These are phyloP conservation scores for Zymoseptoria pseudotritici DNA, from an alignment of 2,329 filamentous ascomycete genomes.

Conservation along the genomic window DNA sequence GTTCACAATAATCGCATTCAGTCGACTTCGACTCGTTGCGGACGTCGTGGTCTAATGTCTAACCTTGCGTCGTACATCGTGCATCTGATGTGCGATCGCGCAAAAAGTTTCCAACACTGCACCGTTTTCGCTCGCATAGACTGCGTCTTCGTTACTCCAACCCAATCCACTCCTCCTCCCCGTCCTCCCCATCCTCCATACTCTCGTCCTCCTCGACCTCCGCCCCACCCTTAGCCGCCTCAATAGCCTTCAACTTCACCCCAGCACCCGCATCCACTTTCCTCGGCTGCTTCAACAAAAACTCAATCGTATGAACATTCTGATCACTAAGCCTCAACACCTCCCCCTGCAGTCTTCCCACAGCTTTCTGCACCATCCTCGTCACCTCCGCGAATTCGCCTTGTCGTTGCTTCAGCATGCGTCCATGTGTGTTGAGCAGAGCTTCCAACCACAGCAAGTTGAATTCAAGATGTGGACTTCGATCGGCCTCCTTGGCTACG, in stretches of 20 bases:
- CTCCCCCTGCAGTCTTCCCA: constrained; percentile 73
- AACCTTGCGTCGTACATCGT: too few species aligned
- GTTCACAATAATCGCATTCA: too few species aligned
- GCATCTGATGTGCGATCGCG: too few species aligned
- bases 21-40: too few species aligned
- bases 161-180: constrained; percentile 23
- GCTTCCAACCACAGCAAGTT: constrained; percentile 89
- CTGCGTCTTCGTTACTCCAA: too few species aligned
- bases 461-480: constrained; percentile 90
- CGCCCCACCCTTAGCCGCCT: constrained; percentile 10
- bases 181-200: constrained; percentile 32
- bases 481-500: constrained; percentile 78
- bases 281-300: constrained; percentile 48
- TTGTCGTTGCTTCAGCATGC: constrained; percentile 73
- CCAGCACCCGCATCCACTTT: constrained; percentile 1
- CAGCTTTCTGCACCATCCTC: constrained; percentile 70
- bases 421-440: constrained; percentile 70
- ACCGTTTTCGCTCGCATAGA: too few species aligned
- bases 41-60: too few species aligned
- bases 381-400: constrained; percentile 77
- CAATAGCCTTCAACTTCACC: constrained; percentile 14
- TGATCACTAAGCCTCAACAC: constrained; percentile 76
- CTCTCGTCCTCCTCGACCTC: constrained; percentile 15
- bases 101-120: too few species aligned
- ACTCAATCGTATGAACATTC: constrained; percentile 84